Conservation (phyloP, 2,329 filamentous ascomycete genomes). For the Dactylellina sp. region DNA sequence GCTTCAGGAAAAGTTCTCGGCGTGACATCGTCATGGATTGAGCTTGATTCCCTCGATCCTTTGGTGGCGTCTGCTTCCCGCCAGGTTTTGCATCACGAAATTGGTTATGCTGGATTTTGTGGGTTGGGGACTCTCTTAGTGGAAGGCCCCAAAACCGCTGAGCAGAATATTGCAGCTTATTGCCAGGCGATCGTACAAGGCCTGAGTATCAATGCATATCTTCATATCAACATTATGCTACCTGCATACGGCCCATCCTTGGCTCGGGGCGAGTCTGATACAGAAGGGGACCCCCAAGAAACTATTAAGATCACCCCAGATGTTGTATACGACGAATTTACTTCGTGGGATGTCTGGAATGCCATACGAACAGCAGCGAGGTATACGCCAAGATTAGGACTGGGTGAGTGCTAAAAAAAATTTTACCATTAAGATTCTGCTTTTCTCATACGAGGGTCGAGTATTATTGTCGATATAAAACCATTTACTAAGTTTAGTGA, state of each 20-base stretch:
- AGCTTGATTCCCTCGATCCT: conserved; percentile 65
- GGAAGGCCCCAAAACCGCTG: conserved; percentile 77
- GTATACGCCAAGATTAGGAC: conserved; percentile 82
- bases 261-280: conserved; percentile 67
- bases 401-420: conserved; percentile 72
- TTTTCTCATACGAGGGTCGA: neutral
- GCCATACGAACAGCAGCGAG: conserved; percentile 84
- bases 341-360: conserved; percentile 94
- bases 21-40: conserved; percentile 60
- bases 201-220: conserved; percentile 77
- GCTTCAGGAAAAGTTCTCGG: conserved; percentile 65
- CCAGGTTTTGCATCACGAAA: conserved; percentile 82
- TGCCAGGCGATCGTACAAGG: conserved; percentile 85
- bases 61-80: conserved; percentile 83
- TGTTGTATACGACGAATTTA: conserved; percentile 73
- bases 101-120: conserved; percentile 95
- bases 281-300: conserved; percentile 68
- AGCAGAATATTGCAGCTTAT: conserved; percentile 76
- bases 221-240: conserved; percentile 83
- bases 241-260: conserved; percentile 76
- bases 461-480: neutral
- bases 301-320: conserved; percentile 61
- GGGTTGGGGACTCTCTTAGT: conserved; percentile 86
- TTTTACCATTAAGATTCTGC: neutral
- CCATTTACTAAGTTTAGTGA: neutral